Evolutionary conservation across 1,284 basidiomycete genomes (phyloP), one percentile per base, ranked within the genome.

Genomic region (Trichosporon coremiiforme): DNA sequence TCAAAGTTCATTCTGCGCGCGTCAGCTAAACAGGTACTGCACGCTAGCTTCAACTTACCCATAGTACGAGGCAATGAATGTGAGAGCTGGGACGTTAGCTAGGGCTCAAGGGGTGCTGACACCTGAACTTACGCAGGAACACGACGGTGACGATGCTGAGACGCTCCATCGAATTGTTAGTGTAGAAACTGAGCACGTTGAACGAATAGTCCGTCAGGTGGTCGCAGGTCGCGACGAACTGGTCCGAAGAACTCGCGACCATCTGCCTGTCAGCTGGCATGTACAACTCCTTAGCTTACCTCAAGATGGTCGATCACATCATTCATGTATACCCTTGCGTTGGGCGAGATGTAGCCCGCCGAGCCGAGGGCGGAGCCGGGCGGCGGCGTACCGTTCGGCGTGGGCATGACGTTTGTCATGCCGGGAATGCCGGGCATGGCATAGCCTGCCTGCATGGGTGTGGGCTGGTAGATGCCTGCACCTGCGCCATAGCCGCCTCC

Each of bases 151-250:
- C 83, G 50, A 84, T 79, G 66, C 79, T 81, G 36, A 84, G 71
- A 9, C 82, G 73, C 71, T 84, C 82, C 82, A 83, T 84, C 20
- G 80, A 80, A 45, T 78, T 78, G 74, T 84, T 84, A 1, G 82
- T 81, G 63, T 80, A 77, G 77, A 83, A 84, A 57, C 78, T 80
- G 66, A 83, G 69, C 45, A 81, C 77, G 65, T 83, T 82, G 73
- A 84, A 84, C 33, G 81, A 79, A 70, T 82, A 84, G 73, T 82
- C 80, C 9, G 82, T 82, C 67, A 84, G 68, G 73, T 83, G 81
- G 67, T 84, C 82, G 50, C 80, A 81, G 0, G 80, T 82, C 63
- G 78, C 76, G 9, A 80, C 78, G 66, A 79, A 83, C 68, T 83
- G 82, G 64, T 83, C 82, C 67, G 82, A 70, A 9, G 75, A 75